phyloP scores from a whole-genome alignment of 805 yeast genomes.

The Yamadazyma sp. region DNA sequence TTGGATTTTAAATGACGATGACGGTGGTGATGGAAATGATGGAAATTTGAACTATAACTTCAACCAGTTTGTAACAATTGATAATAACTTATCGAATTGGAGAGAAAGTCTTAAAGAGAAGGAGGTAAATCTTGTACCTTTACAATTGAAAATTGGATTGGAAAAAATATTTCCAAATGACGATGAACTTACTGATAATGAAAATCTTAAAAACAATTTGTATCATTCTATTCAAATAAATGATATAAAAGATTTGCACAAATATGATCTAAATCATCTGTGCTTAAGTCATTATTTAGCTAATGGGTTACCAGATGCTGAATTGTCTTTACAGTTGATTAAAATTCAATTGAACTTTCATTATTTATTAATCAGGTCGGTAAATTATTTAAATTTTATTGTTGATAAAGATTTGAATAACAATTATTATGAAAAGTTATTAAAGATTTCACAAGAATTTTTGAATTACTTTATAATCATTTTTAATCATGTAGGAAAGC shows the following conservation, averaged over 20 bases:
- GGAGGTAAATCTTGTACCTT: constrained; percentile 22
- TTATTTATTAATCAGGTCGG: constrained; percentile 38
- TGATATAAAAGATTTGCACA: constrained; percentile 15
- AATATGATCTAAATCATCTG: constrained; percentile 16
- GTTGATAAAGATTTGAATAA: constrained; percentile 40
- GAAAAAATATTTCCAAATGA: constrained; percentile 13
- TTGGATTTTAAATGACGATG: constrained; percentile 45
- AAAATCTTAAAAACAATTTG: constrained; percentile 18
- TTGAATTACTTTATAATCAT: constrained; percentile 35
- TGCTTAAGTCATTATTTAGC: constrained; percentile 21
- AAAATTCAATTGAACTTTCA: constrained; percentile 44
- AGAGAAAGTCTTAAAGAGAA: constrained; percentile 34
- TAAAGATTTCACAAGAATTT: constrained; percentile 36
- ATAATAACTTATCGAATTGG: constrained; percentile 40
- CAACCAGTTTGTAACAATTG: constrained; percentile 40
- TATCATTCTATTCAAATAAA: constrained; percentile 27
- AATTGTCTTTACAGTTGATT: constrained; percentile 37
- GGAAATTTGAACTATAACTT: constrained; percentile 45
- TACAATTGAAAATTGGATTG: constrained; percentile 30
- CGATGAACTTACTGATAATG: constrained; percentile 1
- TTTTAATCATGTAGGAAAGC: constrained; percentile 30
- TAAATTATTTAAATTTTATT: constrained; percentile 41
- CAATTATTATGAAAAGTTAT: constrained; percentile 31
- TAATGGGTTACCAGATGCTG: constrained; percentile 36
- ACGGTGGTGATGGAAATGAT: constrained; percentile 48